Conservation (phyloP, 1,284 basidiomycete species). For the Malassezia slooffiae region DNA sequence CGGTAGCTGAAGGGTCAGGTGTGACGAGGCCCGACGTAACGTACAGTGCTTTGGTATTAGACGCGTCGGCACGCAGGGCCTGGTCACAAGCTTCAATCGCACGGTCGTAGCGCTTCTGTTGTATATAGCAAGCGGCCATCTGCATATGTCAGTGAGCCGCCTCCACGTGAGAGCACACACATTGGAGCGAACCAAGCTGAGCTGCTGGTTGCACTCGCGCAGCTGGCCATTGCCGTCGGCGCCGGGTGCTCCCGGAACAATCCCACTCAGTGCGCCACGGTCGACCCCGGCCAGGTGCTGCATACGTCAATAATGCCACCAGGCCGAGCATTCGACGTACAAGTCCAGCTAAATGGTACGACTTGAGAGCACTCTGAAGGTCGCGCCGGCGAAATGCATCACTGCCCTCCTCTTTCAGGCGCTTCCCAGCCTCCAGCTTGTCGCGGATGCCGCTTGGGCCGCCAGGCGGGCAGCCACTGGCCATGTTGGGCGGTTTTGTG, state of each 20-base stretch:
- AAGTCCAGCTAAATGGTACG: slow-evolving; percentile 8
- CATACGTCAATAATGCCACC: too few species aligned
- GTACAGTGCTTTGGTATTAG: slow-evolving; percentile 15
- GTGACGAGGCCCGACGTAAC: not conserved
- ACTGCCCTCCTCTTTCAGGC: slow-evolving; percentile 8
- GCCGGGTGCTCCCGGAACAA: not conserved
- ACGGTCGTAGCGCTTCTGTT: slow-evolving; percentile 8
- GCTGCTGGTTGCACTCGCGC: slow-evolving; percentile 4
- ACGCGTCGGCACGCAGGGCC: slow-evolving; percentile 5
- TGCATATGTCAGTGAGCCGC: not conserved
- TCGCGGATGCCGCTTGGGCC: too few species aligned
- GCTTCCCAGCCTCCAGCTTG: too few species aligned
- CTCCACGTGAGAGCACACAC: slow-evolving; percentile 8
- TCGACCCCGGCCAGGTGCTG: slow-evolving; percentile 17
- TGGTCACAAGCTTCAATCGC: slow-evolving; percentile 11
- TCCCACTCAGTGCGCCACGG: not conserved
- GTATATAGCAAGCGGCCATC: slow-evolving; percentile 20
- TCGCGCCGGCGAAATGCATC: slow-evolving; percentile 1
- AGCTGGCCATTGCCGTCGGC: not conserved
- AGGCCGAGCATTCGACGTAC: slow-evolving; percentile 2
- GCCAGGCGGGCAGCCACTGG: not conserved
- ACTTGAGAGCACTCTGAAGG: slow-evolving; percentile 1
- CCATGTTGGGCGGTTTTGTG: slow-evolving; percentile 1
- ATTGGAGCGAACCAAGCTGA: slow-evolving; percentile 15
- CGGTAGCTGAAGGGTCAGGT: slow-evolving; percentile 14